Percentiles rank a stretch among this genome's conserved stretches.
Evolutionary conservation across 2,329 filamentous ascomycete species (phyloP).

Genomic region (Venturia oleaginea): DNA sequence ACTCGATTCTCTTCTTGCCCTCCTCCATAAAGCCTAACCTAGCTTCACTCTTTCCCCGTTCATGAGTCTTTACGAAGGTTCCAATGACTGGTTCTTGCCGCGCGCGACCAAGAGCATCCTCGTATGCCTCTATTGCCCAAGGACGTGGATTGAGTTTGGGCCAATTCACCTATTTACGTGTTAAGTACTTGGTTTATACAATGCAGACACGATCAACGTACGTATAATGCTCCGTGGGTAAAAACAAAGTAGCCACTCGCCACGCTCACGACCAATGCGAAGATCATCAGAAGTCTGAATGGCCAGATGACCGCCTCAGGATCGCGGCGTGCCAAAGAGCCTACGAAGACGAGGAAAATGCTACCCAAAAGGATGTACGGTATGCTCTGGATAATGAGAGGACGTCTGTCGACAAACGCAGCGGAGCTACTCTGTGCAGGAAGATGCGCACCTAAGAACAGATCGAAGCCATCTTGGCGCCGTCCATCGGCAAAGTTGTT

Average conservation of each 20-base stretch:
- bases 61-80: conserved; percentile 59
- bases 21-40: conserved; percentile 82
- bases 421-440: conserved; percentile 53
- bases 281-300: conserved; percentile 68
- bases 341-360: conserved; percentile 71
- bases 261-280: conserved; percentile 62
- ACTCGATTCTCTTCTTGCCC: conserved; percentile 97
- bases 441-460: conserved; percentile 82
- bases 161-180: conserved; percentile 73
- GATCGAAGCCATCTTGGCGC: conserved; percentile 87
- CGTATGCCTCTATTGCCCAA: conserved; percentile 79
- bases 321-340: conserved; percentile 59
- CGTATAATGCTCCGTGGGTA: conserved; percentile 83
- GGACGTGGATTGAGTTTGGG: conserved; percentile 87
- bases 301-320: conserved; percentile 72
- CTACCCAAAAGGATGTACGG: conserved; percentile 85
- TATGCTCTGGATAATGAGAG: conserved; percentile 82
- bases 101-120: conserved; percentile 75
- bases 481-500: conserved; percentile 97
- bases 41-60: conserved; percentile 74
- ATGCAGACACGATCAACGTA: conserved; percentile 44
- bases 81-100: conserved; percentile 77
- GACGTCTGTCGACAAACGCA: conserved; percentile 76
- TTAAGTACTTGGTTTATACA: background rate
- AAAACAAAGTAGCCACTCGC: conserved; percentile 73